phyloP scores from a whole-genome alignment of 2,329 filamentous ascomycete genomes.

The Nothophaeocryptopus gaeumannii region DNA sequence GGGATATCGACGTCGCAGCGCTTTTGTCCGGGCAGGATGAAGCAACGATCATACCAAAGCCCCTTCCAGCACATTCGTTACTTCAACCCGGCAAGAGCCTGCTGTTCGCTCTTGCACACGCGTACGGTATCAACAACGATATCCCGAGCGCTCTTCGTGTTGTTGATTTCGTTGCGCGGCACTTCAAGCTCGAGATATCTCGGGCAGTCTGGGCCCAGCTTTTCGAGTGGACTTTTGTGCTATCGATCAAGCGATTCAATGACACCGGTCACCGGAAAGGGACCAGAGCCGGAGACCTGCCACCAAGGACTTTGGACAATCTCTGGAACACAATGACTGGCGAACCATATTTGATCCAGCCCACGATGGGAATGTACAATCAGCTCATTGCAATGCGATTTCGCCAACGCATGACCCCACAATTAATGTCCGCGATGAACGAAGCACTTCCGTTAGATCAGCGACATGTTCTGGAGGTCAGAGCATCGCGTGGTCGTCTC shows the following conservation, averaged over 20 bases:
- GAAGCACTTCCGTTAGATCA: constrained; percentile 17
- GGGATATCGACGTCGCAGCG: constrained; percentile 52
- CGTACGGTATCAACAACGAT: constrained; percentile 64
- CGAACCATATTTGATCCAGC: constrained; percentile 55
- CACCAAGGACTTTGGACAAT: constrained; percentile 45
- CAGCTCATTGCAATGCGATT: constrained; percentile 31
- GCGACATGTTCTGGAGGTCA: not conserved
- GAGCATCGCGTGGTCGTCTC: constrained; percentile 2
- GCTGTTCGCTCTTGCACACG: constrained; percentile 65
- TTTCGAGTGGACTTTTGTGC: constrained; percentile 64
- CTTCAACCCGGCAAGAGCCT: constrained; percentile 59
- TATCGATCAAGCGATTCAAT: constrained; percentile 40
- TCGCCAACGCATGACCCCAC: constrained; percentile 8
- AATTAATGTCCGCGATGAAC: constrained; percentile 27
- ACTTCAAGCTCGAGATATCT: constrained; percentile 59
- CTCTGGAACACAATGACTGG: constrained; percentile 61
- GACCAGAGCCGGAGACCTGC: constrained; percentile 38
- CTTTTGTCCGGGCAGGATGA: constrained; percentile 36
- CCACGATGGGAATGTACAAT: constrained; percentile 57
- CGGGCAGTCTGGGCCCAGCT: constrained; percentile 62
- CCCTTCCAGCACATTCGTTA: constrained; percentile 50
- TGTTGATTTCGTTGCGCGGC: constrained; percentile 60
- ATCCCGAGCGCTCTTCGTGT: constrained; percentile 58
- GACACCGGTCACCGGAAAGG: constrained; percentile 27
- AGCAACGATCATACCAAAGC: constrained; percentile 34